Percentiles rank a stretch among this genome's conserved stretches.
Conservation (phyloP, 106 monocot species). For the Narthecium ossifragum region DNA sequence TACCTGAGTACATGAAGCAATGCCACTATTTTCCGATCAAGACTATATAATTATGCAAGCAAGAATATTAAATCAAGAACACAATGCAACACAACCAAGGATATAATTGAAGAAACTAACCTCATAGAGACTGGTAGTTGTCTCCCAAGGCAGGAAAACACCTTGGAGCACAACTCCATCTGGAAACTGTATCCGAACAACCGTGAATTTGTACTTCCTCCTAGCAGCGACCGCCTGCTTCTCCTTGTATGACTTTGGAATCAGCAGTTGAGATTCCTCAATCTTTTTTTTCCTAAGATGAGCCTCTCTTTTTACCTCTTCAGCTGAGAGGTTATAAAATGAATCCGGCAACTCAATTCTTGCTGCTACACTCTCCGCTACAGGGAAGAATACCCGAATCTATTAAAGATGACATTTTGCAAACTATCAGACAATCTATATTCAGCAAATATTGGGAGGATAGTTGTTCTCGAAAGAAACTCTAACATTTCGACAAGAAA, state of each 20-base stretch:
- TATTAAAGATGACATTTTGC: conserved; percentile 13
- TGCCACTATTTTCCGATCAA: no score
- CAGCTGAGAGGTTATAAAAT: conserved; percentile 62
- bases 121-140: conserved; percentile 72
- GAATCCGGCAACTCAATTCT: conserved; percentile 73
- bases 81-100: not conserved
- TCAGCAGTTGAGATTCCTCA: conserved; percentile 71
- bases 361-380: conserved; percentile 67
- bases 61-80: no score
- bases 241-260: conserved; percentile 86
- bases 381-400: conserved; percentile 75
- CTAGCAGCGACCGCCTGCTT: conserved; percentile 63
- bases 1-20: no score
- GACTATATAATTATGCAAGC: no score
- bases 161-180: conserved; percentile 92
- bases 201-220: conserved; percentile 49
- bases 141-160: conserved; percentile 67
- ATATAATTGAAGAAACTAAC: conserved; percentile 20
- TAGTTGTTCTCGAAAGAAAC: not conserved
- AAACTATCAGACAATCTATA: conserved; percentile 7
- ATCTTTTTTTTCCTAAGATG: conserved; percentile 71
- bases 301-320: conserved; percentile 73
- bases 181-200: conserved; percentile 86
- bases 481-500: no score
- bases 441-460: not conserved